Percentiles rank a stretch among this genome's conserved stretches.
These are phyloP conservation scores for Trichoderma aggressivum DNA, from an alignment of 2,329 filamentous ascomycete species.

Conservation along the genomic window DNA sequence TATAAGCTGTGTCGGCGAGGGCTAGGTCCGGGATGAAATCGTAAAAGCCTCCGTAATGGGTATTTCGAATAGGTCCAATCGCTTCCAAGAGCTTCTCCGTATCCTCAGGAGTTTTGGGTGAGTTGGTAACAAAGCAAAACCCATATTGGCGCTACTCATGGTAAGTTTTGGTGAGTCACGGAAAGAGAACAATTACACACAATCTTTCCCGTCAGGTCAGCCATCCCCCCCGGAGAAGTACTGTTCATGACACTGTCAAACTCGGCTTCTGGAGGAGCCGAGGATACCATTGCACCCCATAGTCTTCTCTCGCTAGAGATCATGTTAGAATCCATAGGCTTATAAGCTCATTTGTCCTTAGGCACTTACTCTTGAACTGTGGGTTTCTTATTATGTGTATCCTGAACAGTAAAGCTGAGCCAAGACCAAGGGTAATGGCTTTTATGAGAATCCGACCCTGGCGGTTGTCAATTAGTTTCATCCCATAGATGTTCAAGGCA, in stretches of 20 bases:
- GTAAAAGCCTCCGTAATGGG: conserved; percentile 78
- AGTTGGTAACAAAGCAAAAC: conserved; percentile 72
- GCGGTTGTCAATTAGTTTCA: background rate
- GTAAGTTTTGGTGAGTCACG: conserved; percentile 17
- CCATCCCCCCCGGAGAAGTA: conserved; percentile 49
- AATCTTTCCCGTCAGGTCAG: conserved; percentile 62
- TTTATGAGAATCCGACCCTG: conserved; percentile 68
- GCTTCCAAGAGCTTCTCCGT: conserved; percentile 73
- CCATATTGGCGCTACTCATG: conserved; percentile 59
- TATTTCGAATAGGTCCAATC: conserved; percentile 83
- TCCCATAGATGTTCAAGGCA: background rate
- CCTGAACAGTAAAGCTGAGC: conserved; percentile 26
- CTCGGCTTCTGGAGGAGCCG: conserved; percentile 54
- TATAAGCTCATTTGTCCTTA: background rate
- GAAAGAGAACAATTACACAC: conserved; percentile 37
- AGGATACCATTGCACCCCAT: conserved; percentile 34
- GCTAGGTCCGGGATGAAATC: conserved; percentile 89
- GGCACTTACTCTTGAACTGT: conserved; percentile 14
- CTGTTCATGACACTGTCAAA: conserved; percentile 59
- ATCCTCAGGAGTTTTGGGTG: conserved; percentile 63
- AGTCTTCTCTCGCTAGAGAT: conserved; percentile 7
- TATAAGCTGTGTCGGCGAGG: conserved; percentile 88
- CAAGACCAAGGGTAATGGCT: conserved; percentile 64
- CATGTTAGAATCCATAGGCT: background rate
- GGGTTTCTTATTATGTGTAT: conserved; percentile 37